A percentile compares a stretch with the other conserved stretches of the same genome.
phyloP scores from a whole-genome alignment of 495 filamentous ascomycete species.

The Trichocladium antarcticum region DNA sequence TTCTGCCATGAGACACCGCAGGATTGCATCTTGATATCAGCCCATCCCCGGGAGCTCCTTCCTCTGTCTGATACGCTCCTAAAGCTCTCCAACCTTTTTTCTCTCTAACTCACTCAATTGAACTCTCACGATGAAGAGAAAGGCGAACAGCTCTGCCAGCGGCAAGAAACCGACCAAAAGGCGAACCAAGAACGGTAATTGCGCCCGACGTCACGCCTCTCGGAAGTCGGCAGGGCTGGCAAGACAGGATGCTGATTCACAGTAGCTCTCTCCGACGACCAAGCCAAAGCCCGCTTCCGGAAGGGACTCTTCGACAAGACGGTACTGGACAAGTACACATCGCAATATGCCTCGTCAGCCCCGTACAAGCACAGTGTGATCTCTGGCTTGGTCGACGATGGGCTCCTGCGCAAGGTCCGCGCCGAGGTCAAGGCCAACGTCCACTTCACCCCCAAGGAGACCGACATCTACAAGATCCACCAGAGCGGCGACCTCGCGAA shows the following conservation, averaged over 20 bases:
- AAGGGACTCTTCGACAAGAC: constrained; percentile 62
- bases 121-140: constrained; percentile 37
- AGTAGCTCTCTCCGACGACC: constrained; percentile 33
- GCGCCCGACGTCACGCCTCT: constrained; percentile 2
- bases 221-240: constrained; percentile 2
- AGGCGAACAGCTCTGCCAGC: constrained; percentile 28
- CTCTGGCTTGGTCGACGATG: constrained; percentile 58
- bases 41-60: constrained; percentile 13
- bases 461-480: constrained; percentile 99
- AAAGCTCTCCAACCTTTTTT: background rate
- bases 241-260: constrained; percentile 14
- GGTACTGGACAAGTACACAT: constrained; percentile 55
- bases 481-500: constrained; percentile 97
- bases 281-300: constrained; percentile 51
- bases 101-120: constrained; percentile 18
- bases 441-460: constrained; percentile 95
- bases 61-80: background rate
- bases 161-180: constrained; percentile 33
- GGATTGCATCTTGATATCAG: constrained; percentile 20
- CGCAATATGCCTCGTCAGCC: constrained; percentile 56
- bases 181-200: constrained; percentile 35
- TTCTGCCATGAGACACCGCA: constrained; percentile 5
- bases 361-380: constrained; percentile 94
- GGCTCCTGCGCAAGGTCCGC: constrained; percentile 76
- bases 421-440: constrained; percentile 79